Base-by-base conservation (phyloP, 805 yeast species). In the Kregervanrija delftensis region DNA sequence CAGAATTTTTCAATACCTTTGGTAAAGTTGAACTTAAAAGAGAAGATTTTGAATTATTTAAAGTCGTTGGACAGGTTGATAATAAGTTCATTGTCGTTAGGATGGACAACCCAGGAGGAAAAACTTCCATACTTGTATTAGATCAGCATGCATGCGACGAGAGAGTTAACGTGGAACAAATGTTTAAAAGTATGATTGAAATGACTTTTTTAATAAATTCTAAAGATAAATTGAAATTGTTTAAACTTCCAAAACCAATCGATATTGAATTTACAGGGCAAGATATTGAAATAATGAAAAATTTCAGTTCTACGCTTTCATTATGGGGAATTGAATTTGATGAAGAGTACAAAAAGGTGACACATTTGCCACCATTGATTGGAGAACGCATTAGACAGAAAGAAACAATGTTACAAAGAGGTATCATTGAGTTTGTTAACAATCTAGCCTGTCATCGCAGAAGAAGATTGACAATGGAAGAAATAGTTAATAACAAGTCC, bases 101-200 rank as follows among this genome's bases (percentile, higher is more conserved):
- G 17, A 14, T 52, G 6, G 43, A 41, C 11, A 17, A 37, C 11
- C 15, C 14, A 6, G 30, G 16, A 11, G 35, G 22, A 9, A 13
- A 41, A 1, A 38, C 41, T 1, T n/a, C 55, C 1, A 32, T 49
- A 12, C 59, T 76, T 15, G 62, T 77, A 1, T 54, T 84, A 5
- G 96, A 88, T 57, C 96, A 87, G 55, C 96, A 88, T 66, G 96
- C 96, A 0, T 77, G 83, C 43, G 95, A 85, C 61, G 96, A 88
- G 57, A 61, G 96, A 44, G 68, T 85, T 0, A 67, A 68, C 39
- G 73, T 83, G 2, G 96, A 88, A 53, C 41, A 47, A 1, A 53
- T 72, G 11, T 61, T 77, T n/a, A 49, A 57, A 32, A 68, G 67
- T 3, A 66, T 69, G 43, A 54, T 76, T 3, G 37, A 47, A 5